Evolutionary conservation across 441 rosid genomes (phyloP).

Genomic region (Adansonia madagascariensis): DNA sequence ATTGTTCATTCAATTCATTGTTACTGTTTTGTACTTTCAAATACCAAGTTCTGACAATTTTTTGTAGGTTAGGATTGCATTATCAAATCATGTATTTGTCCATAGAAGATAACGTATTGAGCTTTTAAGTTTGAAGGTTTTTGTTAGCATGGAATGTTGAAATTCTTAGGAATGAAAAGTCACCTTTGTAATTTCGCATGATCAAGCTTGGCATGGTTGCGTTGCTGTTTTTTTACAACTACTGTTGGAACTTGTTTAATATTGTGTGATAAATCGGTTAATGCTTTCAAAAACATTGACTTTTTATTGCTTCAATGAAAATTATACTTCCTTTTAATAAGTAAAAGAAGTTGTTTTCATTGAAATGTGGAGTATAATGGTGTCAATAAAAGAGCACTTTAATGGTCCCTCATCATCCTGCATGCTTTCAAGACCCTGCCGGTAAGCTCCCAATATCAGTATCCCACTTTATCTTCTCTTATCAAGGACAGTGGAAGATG

Average conservation of each 20-base stretch:
- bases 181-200: not conserved
- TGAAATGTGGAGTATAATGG: not conserved
- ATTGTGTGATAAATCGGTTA: not conserved
- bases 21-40: not conserved
- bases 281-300: not conserved
- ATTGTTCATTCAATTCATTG: not conserved
- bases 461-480: not conserved
- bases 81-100: not conserved
- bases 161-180: not conserved
- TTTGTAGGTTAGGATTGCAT: not conserved
- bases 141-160: not conserved
- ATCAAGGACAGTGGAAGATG: not conserved
- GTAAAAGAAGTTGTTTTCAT: not conserved
- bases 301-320: not conserved
- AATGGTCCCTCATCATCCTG: not conserved
- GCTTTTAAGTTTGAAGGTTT: not conserved
- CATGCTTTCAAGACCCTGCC: slow-evolving; percentile 6
- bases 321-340: not conserved
- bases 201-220: slow-evolving; percentile 12
- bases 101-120: not conserved
- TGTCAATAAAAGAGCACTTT: not conserved
- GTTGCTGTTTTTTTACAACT: not conserved
- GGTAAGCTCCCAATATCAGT: not conserved
- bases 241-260: not conserved
- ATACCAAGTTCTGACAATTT: not conserved